Percentiles rank a stretch among this genome's conserved stretches.
These are phyloP conservation scores for Colletotrichum gloeosporioides DNA, from an alignment of 2,329 filamentous ascomycete genomes.

Conservation along the genomic window DNA sequence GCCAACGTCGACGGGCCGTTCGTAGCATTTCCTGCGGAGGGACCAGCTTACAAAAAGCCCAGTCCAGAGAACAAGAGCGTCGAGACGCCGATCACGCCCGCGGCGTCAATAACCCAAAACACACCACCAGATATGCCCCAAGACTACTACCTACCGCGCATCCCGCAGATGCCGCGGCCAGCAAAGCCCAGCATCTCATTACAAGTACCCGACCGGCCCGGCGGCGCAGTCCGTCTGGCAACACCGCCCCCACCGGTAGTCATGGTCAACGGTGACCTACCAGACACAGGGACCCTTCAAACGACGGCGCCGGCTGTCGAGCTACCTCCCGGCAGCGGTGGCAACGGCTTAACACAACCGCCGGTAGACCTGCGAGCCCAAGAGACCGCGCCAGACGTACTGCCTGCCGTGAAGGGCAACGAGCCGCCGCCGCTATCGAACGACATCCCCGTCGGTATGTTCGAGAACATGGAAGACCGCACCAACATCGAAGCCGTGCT, in stretches of 20 bases:
- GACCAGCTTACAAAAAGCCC: conserved; percentile 52
- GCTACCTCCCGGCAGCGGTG: background rate
- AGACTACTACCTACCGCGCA: background rate
- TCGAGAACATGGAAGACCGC: conserved; percentile 44
- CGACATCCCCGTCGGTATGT: conserved; percentile 24
- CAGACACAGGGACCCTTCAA: background rate
- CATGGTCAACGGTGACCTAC: conserved; percentile 52
- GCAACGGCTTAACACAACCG: background rate
- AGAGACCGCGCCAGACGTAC: background rate
- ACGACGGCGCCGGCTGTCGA: background rate
- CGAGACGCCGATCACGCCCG: conserved; percentile 30
- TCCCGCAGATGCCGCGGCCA: conserved; percentile 26
- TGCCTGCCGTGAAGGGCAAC: background rate
- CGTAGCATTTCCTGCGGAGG: conserved; percentile 69
- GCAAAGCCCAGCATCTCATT: conserved; percentile 44
- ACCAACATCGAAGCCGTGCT: conserved; percentile 66
- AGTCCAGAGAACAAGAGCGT: conserved; percentile 34
- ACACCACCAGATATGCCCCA: background rate
- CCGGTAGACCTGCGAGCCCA: background rate
- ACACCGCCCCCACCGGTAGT: conserved; percentile 61
- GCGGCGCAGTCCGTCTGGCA: conserved; percentile 66
- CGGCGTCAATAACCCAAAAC: background rate
- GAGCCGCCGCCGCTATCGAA: background rate
- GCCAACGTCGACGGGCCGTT: conserved; percentile 68
- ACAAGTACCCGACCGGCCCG: conserved; percentile 55